phyloP scores from a whole-genome alignment of 2,329 filamentous ascomycete species.

The Fusarium anthophilum region DNA sequence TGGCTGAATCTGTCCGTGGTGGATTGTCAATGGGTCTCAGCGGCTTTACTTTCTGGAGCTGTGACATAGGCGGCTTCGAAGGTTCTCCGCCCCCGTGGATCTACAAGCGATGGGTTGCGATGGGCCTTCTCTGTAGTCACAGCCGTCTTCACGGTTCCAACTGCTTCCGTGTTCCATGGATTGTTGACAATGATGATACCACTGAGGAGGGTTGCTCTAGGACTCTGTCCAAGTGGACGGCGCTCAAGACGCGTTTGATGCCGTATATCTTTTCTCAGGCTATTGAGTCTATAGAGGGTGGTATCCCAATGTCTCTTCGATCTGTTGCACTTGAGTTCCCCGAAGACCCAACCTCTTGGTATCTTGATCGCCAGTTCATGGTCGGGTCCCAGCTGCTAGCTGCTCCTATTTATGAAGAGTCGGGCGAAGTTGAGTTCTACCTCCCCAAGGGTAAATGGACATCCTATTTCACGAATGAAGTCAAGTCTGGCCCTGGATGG shows the following conservation, averaged over 20 bases:
- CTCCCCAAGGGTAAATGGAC: constrained; percentile 61
- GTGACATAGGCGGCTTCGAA: constrained; percentile 78
- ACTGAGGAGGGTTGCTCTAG: constrained; percentile 63
- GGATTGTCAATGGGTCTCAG: constrained; percentile 71
- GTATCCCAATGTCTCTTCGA: constrained; percentile 69
- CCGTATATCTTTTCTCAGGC: constrained; percentile 61
- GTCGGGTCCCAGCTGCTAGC: constrained; percentile 72
- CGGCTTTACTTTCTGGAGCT: constrained; percentile 75
- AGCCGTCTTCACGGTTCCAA: constrained; percentile 75
- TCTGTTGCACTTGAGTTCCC: constrained; percentile 77
- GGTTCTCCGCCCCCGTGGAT: constrained; percentile 72
- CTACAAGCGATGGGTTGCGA: constrained; percentile 83
- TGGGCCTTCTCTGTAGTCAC: constrained; percentile 75
- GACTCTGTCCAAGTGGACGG: constrained; percentile 58
- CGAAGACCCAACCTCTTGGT: constrained; percentile 73
- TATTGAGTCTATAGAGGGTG: constrained; percentile 54
- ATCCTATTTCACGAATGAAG: constrained; percentile 58
- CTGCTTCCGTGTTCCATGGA: constrained; percentile 80
- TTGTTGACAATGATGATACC: constrained; percentile 71
- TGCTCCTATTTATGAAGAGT: constrained; percentile 71
- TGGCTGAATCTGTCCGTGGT: constrained; percentile 75
- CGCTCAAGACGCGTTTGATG: constrained; percentile 62
- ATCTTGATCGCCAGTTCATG: constrained; percentile 77
- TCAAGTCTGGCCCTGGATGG: constrained; percentile 63
- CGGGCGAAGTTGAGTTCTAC: constrained; percentile 73